A percentile compares a stretch with the other conserved stretches of the same genome.
phyloP scores from a whole-genome alignment of 73 alveolate species.

The Paramecium pentaurelia region DNA sequence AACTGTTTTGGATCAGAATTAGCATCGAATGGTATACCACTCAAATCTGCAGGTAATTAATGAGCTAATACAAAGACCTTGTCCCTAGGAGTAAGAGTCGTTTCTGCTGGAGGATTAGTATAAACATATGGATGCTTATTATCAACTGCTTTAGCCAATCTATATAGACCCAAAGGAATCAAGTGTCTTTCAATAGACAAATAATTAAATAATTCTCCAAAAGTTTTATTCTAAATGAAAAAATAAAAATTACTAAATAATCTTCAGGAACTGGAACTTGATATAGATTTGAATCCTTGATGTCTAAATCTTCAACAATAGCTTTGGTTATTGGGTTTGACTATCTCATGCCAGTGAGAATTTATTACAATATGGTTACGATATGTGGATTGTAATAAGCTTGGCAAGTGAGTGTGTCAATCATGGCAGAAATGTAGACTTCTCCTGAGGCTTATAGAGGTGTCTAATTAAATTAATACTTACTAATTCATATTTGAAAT shows the following conservation, averaged over 20 bases:
- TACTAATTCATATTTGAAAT: slow-evolving; percentile 68
- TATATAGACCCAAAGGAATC: slow-evolving; percentile 86
- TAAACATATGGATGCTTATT: slow-evolving; percentile 92
- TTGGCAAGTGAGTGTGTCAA: slow-evolving; percentile 95
- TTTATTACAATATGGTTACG: slow-evolving; percentile 89
- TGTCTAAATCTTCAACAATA: slow-evolving; percentile 86
- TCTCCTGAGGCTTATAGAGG: slow-evolving; percentile 95
- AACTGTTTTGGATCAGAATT: not conserved
- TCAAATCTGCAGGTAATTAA: slow-evolving; percentile 41
- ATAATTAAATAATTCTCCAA: slow-evolving; percentile 80
- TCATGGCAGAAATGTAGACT: slow-evolving; percentile 93
- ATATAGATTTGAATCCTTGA: slow-evolving; percentile 88
- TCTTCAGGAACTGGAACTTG: slow-evolving; percentile 94
- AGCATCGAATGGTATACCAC: not conserved
- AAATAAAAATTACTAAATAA: slow-evolving; percentile 61
- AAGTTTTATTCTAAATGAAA: slow-evolving; percentile 74
- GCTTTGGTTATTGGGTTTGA: slow-evolving; percentile 72
- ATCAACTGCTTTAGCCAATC: slow-evolving; percentile 95
- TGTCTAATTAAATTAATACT: slow-evolving; percentile 20
- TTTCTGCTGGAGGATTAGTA: slow-evolving; percentile 81
- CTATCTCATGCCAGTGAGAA: slow-evolving; percentile 83
- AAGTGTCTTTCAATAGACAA: slow-evolving; percentile 80
- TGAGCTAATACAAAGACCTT: slow-evolving; percentile 58
- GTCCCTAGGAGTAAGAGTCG: slow-evolving; percentile 52
- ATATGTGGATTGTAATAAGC: slow-evolving; percentile 94